Evolutionary conservation across 768 basidiomycete species (phyloP).

Genomic region (Chalciporus pseudorubinellus): DNA sequence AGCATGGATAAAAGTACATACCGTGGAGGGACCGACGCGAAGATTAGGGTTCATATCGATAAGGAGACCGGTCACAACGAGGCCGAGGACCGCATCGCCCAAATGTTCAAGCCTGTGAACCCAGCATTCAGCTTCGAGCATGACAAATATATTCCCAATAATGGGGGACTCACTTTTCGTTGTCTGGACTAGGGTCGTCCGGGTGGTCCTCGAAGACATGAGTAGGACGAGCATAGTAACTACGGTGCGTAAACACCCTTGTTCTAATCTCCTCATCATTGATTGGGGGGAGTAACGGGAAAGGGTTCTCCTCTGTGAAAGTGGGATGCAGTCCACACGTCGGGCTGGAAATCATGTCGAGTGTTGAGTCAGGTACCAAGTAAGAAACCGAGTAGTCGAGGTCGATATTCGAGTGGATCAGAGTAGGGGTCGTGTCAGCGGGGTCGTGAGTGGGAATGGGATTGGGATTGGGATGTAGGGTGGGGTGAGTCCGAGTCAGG

Average conservation of each 20-base stretch:
- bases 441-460: neutral
- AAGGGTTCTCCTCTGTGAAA: constrained; percentile 28
- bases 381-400: constrained; percentile 6
- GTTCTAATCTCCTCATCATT: constrained; percentile 40
- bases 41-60: constrained; percentile 63
- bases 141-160: neutral
- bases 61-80: constrained; percentile 65
- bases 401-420: too few species aligned
- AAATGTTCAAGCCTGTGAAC: constrained; percentile 64
- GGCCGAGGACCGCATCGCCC: constrained; percentile 69
- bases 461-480: neutral
- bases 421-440: neutral
- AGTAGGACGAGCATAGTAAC: constrained; percentile 63
- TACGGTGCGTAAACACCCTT: constrained; percentile 76
- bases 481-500: too few species aligned
- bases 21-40: constrained; percentile 76
- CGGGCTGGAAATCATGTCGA: constrained; percentile 5
- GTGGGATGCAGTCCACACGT: constrained; percentile 24
- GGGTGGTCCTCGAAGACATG: constrained; percentile 75
- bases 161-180: constrained; percentile 59
- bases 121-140: neutral
- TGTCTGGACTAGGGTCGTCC: constrained; percentile 74
- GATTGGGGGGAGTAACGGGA: constrained; percentile 63
- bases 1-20: constrained; percentile 21
- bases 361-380: neutral